These are phyloP conservation scores for Dipodascopsis tothii DNA, from an alignment of 805 yeast genomes.

Conservation along the genomic window DNA sequence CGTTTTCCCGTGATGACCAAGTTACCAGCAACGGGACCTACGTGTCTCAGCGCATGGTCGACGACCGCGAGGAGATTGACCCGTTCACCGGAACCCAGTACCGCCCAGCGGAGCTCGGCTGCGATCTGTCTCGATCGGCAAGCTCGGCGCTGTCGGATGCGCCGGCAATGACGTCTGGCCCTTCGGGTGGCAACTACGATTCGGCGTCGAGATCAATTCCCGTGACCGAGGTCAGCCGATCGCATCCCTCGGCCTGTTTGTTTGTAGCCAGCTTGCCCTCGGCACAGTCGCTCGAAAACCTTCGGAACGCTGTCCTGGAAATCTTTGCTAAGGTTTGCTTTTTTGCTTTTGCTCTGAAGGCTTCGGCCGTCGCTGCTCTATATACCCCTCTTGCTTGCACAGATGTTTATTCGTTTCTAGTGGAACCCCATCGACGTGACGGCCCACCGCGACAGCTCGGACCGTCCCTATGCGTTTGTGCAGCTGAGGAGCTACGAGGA, in stretches of 20 bases:
- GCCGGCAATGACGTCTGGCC: too few relatives aligned
- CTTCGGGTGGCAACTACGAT: too few relatives aligned
- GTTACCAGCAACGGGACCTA: neutral
- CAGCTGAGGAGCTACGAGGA: slow-evolving; percentile 18
- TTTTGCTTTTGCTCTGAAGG: neutral
- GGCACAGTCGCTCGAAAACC: slow-evolving; percentile 12
- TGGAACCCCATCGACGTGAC: slow-evolving; percentile 23
- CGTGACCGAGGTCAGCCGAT: neutral
- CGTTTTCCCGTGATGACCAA: slow-evolving; percentile 2
- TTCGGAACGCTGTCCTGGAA: slow-evolving; percentile 13
- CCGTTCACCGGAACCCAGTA: neutral
- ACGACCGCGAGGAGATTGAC: neutral
- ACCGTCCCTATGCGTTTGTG: slow-evolving; percentile 22
- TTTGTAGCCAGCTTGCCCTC: slow-evolving; percentile 22
- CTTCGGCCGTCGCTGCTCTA: neutral
- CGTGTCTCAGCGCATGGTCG: neutral
- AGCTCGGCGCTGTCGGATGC: too few relatives aligned
- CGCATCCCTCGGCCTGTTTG: slow-evolving; percentile 22
- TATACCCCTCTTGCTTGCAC: too few relatives aligned
- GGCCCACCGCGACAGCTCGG: slow-evolving; percentile 19
- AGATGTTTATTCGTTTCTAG: too few relatives aligned
- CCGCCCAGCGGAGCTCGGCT: neutral
- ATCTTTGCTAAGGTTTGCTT: slow-evolving; percentile 11
- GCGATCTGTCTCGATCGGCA: too few relatives aligned
- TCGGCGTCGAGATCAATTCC: too few relatives aligned